phyloP scores from a whole-genome alignment of 148 eudicot genomes.

The Chenopodium formosanum region DNA sequence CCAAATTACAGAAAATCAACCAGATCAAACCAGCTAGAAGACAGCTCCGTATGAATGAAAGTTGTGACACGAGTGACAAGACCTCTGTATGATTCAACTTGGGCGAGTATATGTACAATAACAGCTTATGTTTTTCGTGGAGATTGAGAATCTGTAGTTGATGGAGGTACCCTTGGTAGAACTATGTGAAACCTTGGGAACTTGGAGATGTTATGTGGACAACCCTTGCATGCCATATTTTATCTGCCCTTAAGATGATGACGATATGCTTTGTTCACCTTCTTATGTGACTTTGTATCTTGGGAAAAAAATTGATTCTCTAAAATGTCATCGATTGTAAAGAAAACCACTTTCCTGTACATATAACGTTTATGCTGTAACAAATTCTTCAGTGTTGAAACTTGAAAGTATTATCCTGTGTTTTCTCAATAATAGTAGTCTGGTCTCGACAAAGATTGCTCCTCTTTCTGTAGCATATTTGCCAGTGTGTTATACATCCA shows the following conservation, averaged over 20 bases:
- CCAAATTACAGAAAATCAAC: conserved; percentile 58
- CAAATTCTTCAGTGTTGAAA: background rate
- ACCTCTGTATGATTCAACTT: conserved; percentile 1
- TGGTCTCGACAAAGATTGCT: background rate
- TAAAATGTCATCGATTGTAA: conserved; percentile 18
- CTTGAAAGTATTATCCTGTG: background rate
- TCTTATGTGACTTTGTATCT: background rate
- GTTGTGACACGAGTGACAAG: background rate
- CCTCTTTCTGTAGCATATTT: background rate
- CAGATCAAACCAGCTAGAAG: conserved; percentile 22
- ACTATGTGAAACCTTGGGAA: conserved; percentile 1
- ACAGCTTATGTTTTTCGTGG: conserved; percentile 26
- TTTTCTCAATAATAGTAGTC: background rate
- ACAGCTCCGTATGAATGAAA: background rate
- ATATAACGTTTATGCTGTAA: conserved; percentile 7
- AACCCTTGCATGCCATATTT: background rate
- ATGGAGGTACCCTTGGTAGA: conserved; percentile 10
- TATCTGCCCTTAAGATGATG: conserved; percentile 10
- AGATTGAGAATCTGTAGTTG: conserved; percentile 1
- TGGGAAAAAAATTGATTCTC: background rate
- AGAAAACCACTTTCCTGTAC: conserved; percentile 18
- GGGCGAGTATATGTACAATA: conserved; percentile 26
- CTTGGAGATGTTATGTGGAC: conserved; percentile 10
- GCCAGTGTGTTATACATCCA: too few species aligned
- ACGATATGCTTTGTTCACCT: conserved; percentile 8